Base-by-base conservation (phyloP, 352 stramenopile species). In the Pythium myriotylum region DNA sequence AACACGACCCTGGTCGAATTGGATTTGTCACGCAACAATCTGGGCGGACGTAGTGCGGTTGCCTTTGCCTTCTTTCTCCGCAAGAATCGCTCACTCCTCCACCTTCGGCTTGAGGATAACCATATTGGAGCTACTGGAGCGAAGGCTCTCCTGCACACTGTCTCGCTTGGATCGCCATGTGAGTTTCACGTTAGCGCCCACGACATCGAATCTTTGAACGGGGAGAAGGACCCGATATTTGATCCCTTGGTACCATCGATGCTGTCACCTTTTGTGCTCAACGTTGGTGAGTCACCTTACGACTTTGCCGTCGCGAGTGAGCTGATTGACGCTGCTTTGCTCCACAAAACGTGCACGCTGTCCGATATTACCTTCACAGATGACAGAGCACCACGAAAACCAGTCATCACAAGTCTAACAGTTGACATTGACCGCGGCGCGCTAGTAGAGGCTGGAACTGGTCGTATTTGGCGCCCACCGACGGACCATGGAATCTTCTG, bases 101-200 rank as follows among this genome's bases (percentile, higher is more conserved):
- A 59, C 6, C 48, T 92, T 1, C 62, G 72, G 13, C 70, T 92
- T 4, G 70, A 81, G 39, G 77, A 92, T 47, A 92, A 92, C 41
- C 72, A 57, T 5, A 67, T 92, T 3, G 77, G 78, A 4, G 68
- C 77, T 10, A 73, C 81, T 0, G 82, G 82, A 0, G 77, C 79
- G 0, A 80, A 83, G 26, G 82, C 82, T 16, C 59, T 92, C 1
- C 50, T 89, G 10, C 65, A 67, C 13, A 76, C 78, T 2, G 78
- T 86, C 7, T 73, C 80, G 2, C 56, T 76, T 24, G 80, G 79
- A 3, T 82, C 75, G 2, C 52, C 61, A 0, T 90, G 80, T 57
- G 77, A 88, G 45, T 85, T 90, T 14, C 66, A 75, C 26, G 52
- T 91, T 19, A 79, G 76, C 1, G 75, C 84, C 3, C 80, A 86